A percentile compares a stretch with the other conserved stretches of the same genome.
phyloP scores from a whole-genome alignment of 1,284 basidiomycete genomes.

The Papiliotrema terrestris region DNA sequence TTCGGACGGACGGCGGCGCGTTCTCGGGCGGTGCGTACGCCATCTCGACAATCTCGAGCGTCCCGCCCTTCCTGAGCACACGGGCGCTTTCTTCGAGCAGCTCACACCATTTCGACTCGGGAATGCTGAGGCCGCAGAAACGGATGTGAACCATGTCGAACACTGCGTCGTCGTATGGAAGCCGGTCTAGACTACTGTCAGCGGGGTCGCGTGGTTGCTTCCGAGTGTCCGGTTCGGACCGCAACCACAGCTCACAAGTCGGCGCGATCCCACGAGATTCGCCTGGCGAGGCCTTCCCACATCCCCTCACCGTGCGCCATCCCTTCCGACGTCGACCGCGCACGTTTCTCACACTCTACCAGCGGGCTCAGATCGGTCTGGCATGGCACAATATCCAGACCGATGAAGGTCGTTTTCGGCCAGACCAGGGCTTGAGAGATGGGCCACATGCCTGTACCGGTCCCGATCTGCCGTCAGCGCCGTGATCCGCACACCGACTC shows the following conservation, averaged over 20 bases:
- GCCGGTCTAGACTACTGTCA: conserved; percentile 28
- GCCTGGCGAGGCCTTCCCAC: conserved; percentile 35
- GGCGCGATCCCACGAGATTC: conserved; percentile 40
- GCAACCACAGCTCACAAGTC: conserved; percentile 37
- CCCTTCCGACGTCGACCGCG: conserved; percentile 14
- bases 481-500: conserved; percentile 11
- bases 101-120: conserved; percentile 40
- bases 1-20: conserved; percentile 18
- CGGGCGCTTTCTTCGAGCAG: conserved; percentile 44
- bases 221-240: neutral
- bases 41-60: conserved; percentile 48
- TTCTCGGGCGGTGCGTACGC: conserved; percentile 27
- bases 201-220: neutral
- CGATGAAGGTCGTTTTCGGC: conserved; percentile 38
- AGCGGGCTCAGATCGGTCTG: conserved; percentile 32
- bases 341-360: conserved; percentile 17
- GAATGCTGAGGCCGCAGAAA: conserved; percentile 44
- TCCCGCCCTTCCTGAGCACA: conserved; percentile 42
- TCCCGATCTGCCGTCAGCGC: conserved; percentile 28
- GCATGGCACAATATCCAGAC: conserved; percentile 38
- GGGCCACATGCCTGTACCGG: conserved; percentile 45
- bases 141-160: conserved; percentile 49
- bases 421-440: conserved; percentile 43
- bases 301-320: conserved; percentile 18
- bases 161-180: conserved; percentile 44